A percentile compares a stretch with the other conserved stretches of the same genome.
These are phyloP conservation scores for Penicillium verhagenii DNA, from an alignment of 495 filamentous ascomycete genomes.

Conservation along the genomic window DNA sequence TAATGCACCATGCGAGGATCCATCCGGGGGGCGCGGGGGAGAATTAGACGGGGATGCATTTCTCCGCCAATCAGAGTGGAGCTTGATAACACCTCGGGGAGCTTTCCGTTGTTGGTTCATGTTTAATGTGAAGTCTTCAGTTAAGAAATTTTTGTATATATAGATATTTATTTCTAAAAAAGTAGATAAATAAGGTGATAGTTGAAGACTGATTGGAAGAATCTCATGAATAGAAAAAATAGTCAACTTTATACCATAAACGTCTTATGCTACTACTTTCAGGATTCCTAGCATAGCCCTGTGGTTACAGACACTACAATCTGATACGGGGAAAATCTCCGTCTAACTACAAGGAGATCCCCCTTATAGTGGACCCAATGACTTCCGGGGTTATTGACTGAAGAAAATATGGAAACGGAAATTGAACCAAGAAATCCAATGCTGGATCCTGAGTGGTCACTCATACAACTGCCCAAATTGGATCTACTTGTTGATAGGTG, in stretches of 20 bases:
- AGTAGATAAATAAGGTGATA: too few relatives aligned
- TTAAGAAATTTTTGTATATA: too few relatives aligned
- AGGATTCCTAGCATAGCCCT: neutral
- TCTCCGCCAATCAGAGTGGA: conserved; percentile 39
- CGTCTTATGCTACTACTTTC: too few relatives aligned
- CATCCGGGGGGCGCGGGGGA: conserved; percentile 22
- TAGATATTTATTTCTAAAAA: too few relatives aligned
- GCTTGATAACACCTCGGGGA: neutral
- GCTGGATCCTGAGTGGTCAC: neutral
- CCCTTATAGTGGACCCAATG: conserved; percentile 11
- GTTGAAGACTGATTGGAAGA: too few relatives aligned
- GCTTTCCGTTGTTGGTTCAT: neutral
- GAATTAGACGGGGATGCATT: conserved; percentile 25
- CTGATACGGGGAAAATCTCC: conserved; percentile 29
- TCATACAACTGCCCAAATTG: neutral
- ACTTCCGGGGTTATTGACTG: conserved; percentile 3
- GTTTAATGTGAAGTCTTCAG: neutral
- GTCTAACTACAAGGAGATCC: conserved; percentile 6
- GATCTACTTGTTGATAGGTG: neutral
- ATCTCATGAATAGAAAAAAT: too few relatives aligned
- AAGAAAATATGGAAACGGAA: neutral
- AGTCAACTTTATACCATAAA: too few relatives aligned
- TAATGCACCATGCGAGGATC: conserved; percentile 11
- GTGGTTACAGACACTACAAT: neutral
- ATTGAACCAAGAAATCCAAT: neutral